These are phyloP conservation scores for Nakataea oryzae DNA, from an alignment of 2,329 filamentous ascomycete species.

Conservation along the genomic window DNA sequence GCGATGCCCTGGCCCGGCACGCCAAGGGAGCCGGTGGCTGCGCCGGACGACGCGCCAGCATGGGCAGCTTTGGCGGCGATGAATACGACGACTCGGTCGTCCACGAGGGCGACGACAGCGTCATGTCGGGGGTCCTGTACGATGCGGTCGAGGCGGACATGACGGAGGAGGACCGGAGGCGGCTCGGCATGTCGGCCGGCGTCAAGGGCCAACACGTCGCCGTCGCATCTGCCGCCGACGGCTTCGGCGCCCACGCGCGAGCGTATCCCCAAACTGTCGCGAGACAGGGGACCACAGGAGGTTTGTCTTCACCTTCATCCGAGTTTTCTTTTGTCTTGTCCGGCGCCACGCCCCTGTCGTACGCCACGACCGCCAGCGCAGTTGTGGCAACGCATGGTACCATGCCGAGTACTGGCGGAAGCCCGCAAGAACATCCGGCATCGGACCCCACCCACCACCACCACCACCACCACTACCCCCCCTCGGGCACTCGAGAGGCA, in stretches of 20 bases:
- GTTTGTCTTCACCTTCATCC: constrained; percentile 41
- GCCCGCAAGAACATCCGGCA: neutral
- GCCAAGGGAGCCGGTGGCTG: constrained; percentile 94
- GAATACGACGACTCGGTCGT: constrained; percentile 49
- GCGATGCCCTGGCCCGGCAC: constrained; percentile 87
- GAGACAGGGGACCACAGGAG: constrained; percentile 35
- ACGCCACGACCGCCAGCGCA: neutral
- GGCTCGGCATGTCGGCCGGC: constrained; percentile 57
- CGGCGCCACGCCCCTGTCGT: no score
- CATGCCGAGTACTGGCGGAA: neutral
- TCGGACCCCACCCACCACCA: neutral
- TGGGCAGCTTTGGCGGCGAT: constrained; percentile 70
- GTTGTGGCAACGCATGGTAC: neutral
- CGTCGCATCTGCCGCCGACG: constrained; percentile 36
- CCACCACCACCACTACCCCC: no score
- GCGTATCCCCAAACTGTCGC: constrained; percentile 67
- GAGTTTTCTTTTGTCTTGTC: neutral
- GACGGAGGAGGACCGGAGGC: constrained; percentile 47
- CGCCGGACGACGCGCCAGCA: constrained; percentile 79
- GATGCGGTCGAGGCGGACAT: constrained; percentile 49
- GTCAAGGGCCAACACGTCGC: constrained; percentile 64
- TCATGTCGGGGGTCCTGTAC: constrained; percentile 47
- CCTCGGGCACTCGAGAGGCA: neutral
- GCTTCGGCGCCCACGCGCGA: constrained; percentile 51
- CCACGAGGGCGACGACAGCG: constrained; percentile 38